Percentiles rank a stretch among this genome's conserved stretches.
phyloP scores from a whole-genome alignment of 176 grass and related monocot species.

The Musa schizocarpa region DNA sequence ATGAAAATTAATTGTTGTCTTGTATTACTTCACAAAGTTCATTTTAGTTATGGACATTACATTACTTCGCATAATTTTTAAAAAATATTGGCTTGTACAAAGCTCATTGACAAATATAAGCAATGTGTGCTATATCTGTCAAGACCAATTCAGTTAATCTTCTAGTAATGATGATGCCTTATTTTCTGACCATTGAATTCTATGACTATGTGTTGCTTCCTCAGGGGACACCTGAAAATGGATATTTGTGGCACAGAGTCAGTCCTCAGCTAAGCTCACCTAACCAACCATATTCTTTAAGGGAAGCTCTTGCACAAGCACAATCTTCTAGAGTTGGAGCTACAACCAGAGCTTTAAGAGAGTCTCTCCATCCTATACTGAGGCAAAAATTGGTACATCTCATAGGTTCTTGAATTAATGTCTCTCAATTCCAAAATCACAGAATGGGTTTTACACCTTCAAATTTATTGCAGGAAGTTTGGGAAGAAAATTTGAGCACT shows the following conservation, averaged over 20 bases:
- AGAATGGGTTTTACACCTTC: conserved; percentile 1
- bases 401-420: not conserved
- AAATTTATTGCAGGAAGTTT: conserved; percentile 68
- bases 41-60: too few species aligned
- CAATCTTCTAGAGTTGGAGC: conserved; percentile 96
- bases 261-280: conserved; percentile 92
- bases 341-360: conserved; percentile 71
- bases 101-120: too few species aligned
- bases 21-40: too few species aligned
- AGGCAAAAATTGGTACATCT: conserved; percentile 88
- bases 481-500: conserved; percentile 99
- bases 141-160: not conserved
- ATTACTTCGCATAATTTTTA: too few species aligned
- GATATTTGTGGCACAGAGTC: conserved; percentile 91
- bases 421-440: conserved; percentile 4
- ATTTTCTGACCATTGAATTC: conserved; percentile 16
- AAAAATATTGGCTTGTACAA: too few species aligned
- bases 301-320: conserved; percentile 93
- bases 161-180: conserved; percentile 4
- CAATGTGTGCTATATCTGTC: too few species aligned
- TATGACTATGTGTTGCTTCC: conserved; percentile 46
- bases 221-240: conserved; percentile 88
- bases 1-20: too few species aligned
- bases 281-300: conserved; percentile 96
- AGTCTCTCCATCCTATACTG: conserved; percentile 87